phyloP scores from a whole-genome alignment of 768 basidiomycete genomes.

The Panaeolus papilionaceus region DNA sequence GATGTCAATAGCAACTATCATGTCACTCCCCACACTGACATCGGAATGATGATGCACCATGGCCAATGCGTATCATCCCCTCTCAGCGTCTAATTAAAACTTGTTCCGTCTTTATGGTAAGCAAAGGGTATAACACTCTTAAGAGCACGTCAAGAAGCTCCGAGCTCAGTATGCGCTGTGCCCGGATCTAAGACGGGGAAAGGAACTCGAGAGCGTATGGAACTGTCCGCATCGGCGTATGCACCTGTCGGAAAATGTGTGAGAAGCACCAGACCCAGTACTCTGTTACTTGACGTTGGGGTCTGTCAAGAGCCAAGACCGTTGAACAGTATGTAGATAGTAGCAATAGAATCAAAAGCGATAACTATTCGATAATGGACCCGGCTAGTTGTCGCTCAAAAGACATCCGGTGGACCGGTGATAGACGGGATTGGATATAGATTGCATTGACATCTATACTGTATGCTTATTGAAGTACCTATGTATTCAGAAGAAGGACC shows the following conservation, averaged over 20 bases:
- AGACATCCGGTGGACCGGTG: neutral
- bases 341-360: neutral
- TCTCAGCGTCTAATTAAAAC: slow-evolving; percentile 2
- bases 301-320: neutral
- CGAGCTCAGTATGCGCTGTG: neutral
- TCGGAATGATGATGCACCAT: neutral
- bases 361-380: neutral
- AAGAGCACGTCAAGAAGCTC: neutral
- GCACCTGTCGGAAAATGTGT: neutral
- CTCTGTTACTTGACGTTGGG: neutral
- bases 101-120: neutral
- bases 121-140: neutral
- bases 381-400: neutral
- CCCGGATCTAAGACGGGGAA: neutral
- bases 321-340: neutral
- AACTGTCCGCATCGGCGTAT: too few species aligned
- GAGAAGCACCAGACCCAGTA: neutral
- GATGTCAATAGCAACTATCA: neutral
- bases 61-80: neutral
- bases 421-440: neutral
- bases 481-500: too few species aligned
- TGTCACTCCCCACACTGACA: neutral
- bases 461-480: neutral
- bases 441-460: neutral
- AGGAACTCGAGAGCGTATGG: neutral